phyloP scores from a whole-genome alignment of 371 early-diverging fungal genomes.

The Apophysomyces ossiformis region DNA sequence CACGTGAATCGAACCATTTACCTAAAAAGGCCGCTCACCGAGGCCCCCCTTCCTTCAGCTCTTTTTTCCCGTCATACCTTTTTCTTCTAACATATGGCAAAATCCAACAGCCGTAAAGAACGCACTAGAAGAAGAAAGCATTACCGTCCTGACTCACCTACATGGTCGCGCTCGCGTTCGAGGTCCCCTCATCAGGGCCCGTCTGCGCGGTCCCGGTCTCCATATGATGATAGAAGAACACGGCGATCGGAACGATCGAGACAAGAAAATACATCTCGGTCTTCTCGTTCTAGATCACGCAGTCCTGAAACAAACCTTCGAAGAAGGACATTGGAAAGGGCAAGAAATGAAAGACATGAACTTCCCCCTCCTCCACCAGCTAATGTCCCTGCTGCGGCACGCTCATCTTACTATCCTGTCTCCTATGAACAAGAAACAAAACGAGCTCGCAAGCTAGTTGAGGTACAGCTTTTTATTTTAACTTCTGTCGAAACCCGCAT shows the following conservation, averaged over 20 bases:
- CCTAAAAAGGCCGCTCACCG: not conserved
- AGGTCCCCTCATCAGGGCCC: not conserved
- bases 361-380: not conserved
- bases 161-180: slow-evolving; percentile 5
- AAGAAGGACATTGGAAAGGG: not conserved
- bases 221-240: slow-evolving; percentile 4
- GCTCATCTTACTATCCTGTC: no score
- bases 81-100: not conserved
- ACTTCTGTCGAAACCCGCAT: not conserved
- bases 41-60: not conserved
- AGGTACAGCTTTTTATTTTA: not conserved
- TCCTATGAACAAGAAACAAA: slow-evolving; percentile 3
- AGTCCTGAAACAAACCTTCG: slow-evolving; percentile 2
- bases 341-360: slow-evolving; percentile 4
- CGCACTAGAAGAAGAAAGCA: not conserved
- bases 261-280: not conserved
- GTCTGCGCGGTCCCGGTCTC: slow-evolving; percentile 2
- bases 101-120: not conserved
- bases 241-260: slow-evolving; percentile 4
- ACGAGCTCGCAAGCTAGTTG: slow-evolving; percentile 2
- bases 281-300: slow-evolving; percentile 6
- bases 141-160: not conserved
- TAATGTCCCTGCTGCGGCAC: not conserved
- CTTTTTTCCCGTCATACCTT: not conserved
- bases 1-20: not conserved